Evolutionary conservation across 1,139 yeast species (phyloP).

Genomic region (Kodamaea sp.): DNA sequence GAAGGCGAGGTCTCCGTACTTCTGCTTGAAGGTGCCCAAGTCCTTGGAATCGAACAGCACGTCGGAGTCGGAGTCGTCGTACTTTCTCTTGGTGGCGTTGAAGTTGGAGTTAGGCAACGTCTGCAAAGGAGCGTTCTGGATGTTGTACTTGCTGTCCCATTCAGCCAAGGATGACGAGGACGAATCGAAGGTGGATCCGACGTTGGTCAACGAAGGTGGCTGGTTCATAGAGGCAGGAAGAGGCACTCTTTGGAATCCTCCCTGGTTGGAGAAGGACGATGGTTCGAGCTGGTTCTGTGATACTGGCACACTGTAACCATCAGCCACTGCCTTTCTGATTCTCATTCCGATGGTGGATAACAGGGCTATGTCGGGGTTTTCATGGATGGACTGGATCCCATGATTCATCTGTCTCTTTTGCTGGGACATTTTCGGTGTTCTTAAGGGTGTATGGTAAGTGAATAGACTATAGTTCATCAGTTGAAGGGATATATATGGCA

Average conservation of each 20-base stretch:
- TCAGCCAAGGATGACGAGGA: constrained; percentile 45
- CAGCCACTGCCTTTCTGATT: constrained; percentile 64
- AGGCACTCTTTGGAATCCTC: constrained; percentile 46
- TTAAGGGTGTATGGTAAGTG: too few relatives aligned
- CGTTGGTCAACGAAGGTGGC: constrained; percentile 42
- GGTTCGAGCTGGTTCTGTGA: constrained; percentile 1
- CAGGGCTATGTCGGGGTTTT: constrained; percentile 24
- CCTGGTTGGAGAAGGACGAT: constrained; percentile 4
- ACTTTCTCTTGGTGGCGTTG: constrained; percentile 36
- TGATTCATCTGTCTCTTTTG: constrained; percentile 24
- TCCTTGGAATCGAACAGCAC: constrained; percentile 6
- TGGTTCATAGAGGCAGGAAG: constrained; percentile 47
- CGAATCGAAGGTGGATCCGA: constrained; percentile 44
- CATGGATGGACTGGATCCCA: constrained; percentile 13
- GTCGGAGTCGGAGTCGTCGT: constrained; percentile 33
- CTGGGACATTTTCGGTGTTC: too few relatives aligned
- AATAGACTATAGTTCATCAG: too few relatives aligned
- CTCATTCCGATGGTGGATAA: constrained; percentile 69
- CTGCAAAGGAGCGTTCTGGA: constrained; percentile 15
- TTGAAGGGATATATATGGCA: too few relatives aligned
- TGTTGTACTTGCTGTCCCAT: constrained; percentile 39
- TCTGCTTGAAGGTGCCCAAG: constrained; percentile 18
- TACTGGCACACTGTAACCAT: constrained; percentile 51
- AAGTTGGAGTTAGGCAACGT: constrained; percentile 9
- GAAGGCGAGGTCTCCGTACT: constrained; percentile 47